Conservation (phyloP, 2,329 filamentous ascomycete genomes). For the Verticillium isaacii region DNA sequence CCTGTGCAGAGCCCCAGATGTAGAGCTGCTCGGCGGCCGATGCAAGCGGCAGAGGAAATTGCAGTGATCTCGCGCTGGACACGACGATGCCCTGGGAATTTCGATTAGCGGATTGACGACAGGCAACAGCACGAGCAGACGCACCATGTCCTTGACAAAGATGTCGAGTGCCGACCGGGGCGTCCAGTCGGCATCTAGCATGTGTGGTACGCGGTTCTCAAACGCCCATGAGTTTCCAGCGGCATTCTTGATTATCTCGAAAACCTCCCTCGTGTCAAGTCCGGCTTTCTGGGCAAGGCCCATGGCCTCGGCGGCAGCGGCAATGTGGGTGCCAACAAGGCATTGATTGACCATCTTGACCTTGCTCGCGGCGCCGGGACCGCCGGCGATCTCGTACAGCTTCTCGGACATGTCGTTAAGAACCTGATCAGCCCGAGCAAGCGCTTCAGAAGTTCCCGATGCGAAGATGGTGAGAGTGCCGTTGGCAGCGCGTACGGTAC, state of each 20-base stretch:
- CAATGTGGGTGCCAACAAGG: conserved; percentile 58
- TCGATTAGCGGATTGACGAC: neutral
- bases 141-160: conserved; percentile 29
- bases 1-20: conserved; percentile 19
- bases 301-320: conserved; percentile 55
- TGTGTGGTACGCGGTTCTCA: conserved; percentile 52
- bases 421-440: conserved; percentile 17
- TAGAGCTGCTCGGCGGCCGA: conserved; percentile 27
- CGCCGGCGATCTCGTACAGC: conserved; percentile 43
- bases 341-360: conserved; percentile 60
- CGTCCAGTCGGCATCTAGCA: conserved; percentile 36
- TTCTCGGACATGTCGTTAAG: conserved; percentile 26
- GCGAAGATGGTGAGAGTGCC: conserved; percentile 67
- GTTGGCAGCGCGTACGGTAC: conserved; percentile 61
- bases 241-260: conserved; percentile 38
- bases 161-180: conserved; percentile 28
- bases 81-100: conserved; percentile 20
- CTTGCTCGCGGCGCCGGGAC: conserved; percentile 47
- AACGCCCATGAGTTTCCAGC: conserved; percentile 58
- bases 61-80: conserved; percentile 19
- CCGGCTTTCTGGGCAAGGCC: conserved; percentile 54
- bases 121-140: conserved; percentile 3
- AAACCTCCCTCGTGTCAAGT: conserved; percentile 38
- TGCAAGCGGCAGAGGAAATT: conserved; percentile 29
- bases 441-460: conserved; percentile 49